These are phyloP conservation scores for Dysphania ambrosioides DNA, from an alignment of 148 eudicot species.

Conservation along the genomic window DNA sequence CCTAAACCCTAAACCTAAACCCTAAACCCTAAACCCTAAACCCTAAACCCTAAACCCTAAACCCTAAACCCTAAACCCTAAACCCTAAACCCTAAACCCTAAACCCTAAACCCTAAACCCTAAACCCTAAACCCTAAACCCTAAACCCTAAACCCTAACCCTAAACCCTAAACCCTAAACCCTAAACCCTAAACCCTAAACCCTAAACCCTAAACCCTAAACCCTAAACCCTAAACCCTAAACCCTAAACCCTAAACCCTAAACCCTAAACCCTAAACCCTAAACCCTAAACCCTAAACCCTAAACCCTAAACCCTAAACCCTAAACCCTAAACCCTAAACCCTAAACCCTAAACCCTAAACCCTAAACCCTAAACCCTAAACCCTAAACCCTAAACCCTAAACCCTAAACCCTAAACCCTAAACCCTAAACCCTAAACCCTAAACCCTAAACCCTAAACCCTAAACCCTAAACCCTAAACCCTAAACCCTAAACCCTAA, in stretches of 20 bases:
- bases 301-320: conserved; percentile 20
- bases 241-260: conserved; percentile 26
- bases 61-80: too few species aligned
- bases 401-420: conserved; percentile 28
- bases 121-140: not conserved
- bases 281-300: conserved; percentile 26
- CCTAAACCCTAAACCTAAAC: conserved; percentile 31
- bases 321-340: conserved; percentile 20
- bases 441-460: too few species aligned
- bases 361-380: conserved; percentile 25
- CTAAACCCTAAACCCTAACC: conserved; percentile 24
- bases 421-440: too few species aligned
- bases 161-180: conserved; percentile 29
- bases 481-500: too few species aligned
- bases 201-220: conserved; percentile 28
- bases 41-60: too few species aligned
- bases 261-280: conserved; percentile 26
- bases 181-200: conserved; percentile 28
- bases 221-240: conserved; percentile 24
- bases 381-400: conserved; percentile 28
- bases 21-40: conserved; percentile 24
- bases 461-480: too few species aligned
- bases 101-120: too few species aligned
- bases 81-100: too few species aligned
- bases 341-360: conserved; percentile 27